Base-by-base conservation (phyloP, 2,329 filamentous ascomycete species). In the Neurospora sp. region DNA sequence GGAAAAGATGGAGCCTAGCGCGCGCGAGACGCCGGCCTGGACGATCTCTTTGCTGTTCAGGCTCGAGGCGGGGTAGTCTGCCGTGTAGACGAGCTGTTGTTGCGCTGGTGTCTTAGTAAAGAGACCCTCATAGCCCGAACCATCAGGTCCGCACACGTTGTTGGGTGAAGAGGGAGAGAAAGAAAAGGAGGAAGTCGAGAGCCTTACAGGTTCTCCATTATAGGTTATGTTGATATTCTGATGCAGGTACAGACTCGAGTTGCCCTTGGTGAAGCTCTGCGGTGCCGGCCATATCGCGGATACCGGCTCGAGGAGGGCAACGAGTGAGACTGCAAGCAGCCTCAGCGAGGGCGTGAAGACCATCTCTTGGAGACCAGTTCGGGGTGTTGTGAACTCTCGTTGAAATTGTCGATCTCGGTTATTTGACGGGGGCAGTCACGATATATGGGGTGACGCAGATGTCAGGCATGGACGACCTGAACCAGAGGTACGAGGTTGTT, bases 1-100 rank as follows among this genome's bases (percentile, higher is more conserved):
- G 36, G 86, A 80, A 79, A 93, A 91, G 70, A 95, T 87, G 70
- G 85, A 86, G 33, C 84, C 79, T 73, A 89, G 81, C 10, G 90
- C 84, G 66, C 90, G 85, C n/a, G 84, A 83, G 23, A 90, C 80
- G 38, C 82, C 88, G 36, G 81, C 84, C 74, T 84, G 81, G 67
- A 90, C 85, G 36, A 90, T 83, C 19, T 85, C 80, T 74, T 82
- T 81, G 80, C 84, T 86, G 75, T 76, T 81, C 71, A 85, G 81
- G 19, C 79, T 76, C 68, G 79, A 69, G 15, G 84, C 81, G 67
- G 78, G 77, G 76, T 84, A 85, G 69, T 81, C 81, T 73, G 80
- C 79, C 28, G 79, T 80, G 77, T 85, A 85, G 43, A 81, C 76
- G 70, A 88, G 79, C 85, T 87, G 80, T 74, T 73, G 73, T 52